phyloP scores from a whole-genome alignment of 176 grass and related monocot species.

The Stipa capillata region DNA sequence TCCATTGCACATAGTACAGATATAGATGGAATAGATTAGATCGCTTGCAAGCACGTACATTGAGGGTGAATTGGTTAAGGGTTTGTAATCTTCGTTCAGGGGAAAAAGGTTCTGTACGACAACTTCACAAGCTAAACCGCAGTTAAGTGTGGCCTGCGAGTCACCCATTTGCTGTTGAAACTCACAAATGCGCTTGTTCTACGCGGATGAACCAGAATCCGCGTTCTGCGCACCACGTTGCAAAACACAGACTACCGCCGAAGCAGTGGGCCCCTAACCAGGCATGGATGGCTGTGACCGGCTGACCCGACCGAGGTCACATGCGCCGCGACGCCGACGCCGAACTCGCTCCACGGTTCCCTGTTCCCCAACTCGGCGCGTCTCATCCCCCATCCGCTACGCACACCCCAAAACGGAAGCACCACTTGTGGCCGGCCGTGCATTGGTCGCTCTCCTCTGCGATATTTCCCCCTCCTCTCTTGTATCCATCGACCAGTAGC shows the following conservation, averaged over 20 bases:
- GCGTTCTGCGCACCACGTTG: neutral
- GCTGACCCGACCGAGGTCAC: constrained; percentile 4
- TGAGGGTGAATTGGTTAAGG: too few species aligned
- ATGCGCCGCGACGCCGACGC: constrained; percentile 23
- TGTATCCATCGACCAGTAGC: neutral
- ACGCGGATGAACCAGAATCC: neutral
- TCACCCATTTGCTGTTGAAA: neutral
- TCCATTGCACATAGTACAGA: too few species aligned
- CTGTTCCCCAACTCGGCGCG: neutral
- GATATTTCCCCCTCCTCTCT: neutral
- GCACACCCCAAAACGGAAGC: neutral
- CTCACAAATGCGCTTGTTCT: neutral
- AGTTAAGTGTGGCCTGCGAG: too few species aligned
- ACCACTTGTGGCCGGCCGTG: neutral
- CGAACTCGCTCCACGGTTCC: neutral
- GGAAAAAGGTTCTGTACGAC: too few species aligned
- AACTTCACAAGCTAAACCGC: too few species aligned
- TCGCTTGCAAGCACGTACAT: too few species aligned
- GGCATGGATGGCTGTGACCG: neutral
- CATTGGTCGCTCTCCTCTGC: neutral
- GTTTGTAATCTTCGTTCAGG: too few species aligned
- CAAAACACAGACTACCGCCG: neutral
- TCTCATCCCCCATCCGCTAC: constrained; percentile 1
- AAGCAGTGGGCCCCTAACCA: neutral
- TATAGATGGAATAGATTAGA: too few species aligned